Evolutionary conservation across 345 rosid genomes (phyloP), one percentile per base, ranked within the genome.

Genomic region (Cardamine occulta): DNA sequence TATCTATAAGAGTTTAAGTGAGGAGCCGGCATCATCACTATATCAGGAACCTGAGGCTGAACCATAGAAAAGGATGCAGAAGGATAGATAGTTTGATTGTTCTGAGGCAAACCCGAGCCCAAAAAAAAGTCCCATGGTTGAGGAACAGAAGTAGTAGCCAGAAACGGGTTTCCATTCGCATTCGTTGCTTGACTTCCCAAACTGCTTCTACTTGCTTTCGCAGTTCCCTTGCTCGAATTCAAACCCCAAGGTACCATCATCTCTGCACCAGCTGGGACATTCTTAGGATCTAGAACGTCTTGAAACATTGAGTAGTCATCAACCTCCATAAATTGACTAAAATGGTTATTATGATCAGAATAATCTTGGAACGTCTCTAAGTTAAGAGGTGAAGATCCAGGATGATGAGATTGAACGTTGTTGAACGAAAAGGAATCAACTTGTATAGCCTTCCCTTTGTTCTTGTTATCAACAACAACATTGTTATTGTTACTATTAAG

Each of bases 251-350:
- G 91, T 63, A 88, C 74, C 7, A 83, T 40, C 28, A 82, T 86
- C 84, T 93, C 98, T 64, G 83, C 91, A 45, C 87, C 88, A 45
- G 93, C 42, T 63, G 95, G 91, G 29, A 86, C 51, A 76, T 86
- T 79, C 70, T 80, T 79, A 69, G 75, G 76, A 73, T 87, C 88
- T 24, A 89, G 81, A 73, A 84, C 81, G n/a, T 83, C 84, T 84
- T 89, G 93, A 67, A 88, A 78, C 66, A 58, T 39, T 44, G 63
- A 68, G 75, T 80, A 84, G 21, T 80, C 82, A 40, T 88, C 89
- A 80, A 78, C 63, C 59, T 82, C 83, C 73, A 80, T 39, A 6
- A 32, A 21, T 52, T 79, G 77, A 74, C 6, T 35, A 44, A 45
- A 63, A 0, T 40, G 59, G 58, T 34, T 17, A 31, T 23, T 44